Base-by-base conservation (phyloP, 306 rosid species). In the Ochetophila trinervis region DNA sequence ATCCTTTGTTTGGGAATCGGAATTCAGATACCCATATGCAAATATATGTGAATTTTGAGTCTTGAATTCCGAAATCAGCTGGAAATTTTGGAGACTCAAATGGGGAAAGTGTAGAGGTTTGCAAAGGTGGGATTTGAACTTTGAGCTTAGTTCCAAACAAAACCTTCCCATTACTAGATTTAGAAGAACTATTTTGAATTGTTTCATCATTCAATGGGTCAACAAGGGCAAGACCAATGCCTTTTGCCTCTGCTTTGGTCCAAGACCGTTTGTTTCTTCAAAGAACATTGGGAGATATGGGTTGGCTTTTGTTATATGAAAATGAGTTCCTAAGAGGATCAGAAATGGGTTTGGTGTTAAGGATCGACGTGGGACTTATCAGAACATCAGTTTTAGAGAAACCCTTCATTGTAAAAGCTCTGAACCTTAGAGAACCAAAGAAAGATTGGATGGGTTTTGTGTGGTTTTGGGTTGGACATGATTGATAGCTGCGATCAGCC, bases 401-500 rank as follows among this genome's bases (percentile, higher is more conserved):
- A 57, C 80, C 74, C 65, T 82, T 85, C 5, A 63, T 52, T 27
- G 82, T 75, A 67, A 86, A 78, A 51, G 85, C 87, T 79, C 80
- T 73, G 44, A 86, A 87, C 44, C 79, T 87, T 42, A 88, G 85
- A 22, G 91, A 85, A 44, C 60, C 86, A 68, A 89, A 84, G 56
- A 84, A 70, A 58, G 91, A 80, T 53, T 84, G 84, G 30, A 79
- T 21, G 5, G 63, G 75, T 71, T 49, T 78, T 9, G 73, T 37
- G 30, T 21, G 57, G 32, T 61, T 75, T 21, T 78, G 78, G 50
- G 73, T 78, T 5, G 83, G 80, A 53, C 87, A 73, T 53, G 81
- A 70, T 62, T 82, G 90, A 30, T 84, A 73, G 63, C 58, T 58
- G 65, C 79, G 89, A 79, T 92, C 98, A 44, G 91, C 89, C 96